Percentiles rank a stretch among this genome's conserved stretches.
phyloP scores from a whole-genome alignment of 2,329 filamentous ascomycete genomes.

The Didymella arachidicola region DNA sequence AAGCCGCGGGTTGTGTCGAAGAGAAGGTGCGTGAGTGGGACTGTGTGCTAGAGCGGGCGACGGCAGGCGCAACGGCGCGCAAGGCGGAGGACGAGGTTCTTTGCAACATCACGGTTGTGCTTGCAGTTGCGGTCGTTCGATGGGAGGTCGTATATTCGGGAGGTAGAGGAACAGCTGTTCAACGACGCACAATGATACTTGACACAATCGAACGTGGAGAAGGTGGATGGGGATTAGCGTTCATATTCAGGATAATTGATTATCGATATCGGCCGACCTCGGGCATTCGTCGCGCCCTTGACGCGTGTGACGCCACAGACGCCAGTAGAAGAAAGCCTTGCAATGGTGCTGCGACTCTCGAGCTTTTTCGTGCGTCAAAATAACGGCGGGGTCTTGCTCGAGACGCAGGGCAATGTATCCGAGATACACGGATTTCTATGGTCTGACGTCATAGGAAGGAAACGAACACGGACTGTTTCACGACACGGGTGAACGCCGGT shows the following conservation, averaged over 20 bases:
- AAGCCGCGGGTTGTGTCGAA: constrained; percentile 22
- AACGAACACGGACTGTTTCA: too few relatives aligned
- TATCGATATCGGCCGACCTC: constrained; percentile 20
- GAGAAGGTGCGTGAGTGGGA: constrained; percentile 29
- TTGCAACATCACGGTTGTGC: constrained; percentile 18
- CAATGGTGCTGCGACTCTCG: background rate
- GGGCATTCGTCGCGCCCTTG: constrained; percentile 11
- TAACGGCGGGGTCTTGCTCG: background rate
- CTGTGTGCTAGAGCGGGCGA: constrained; percentile 14
- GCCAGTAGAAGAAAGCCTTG: background rate
- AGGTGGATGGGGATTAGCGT: constrained; percentile 1
- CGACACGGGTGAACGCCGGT: too few relatives aligned
- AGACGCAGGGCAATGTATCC: too few relatives aligned
- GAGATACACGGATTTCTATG: background rate
- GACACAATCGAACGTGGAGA: background rate
- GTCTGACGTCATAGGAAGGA: background rate
- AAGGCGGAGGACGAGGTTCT: constrained; percentile 21
- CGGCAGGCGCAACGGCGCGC: constrained; percentile 26
- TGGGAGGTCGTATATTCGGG: background rate
- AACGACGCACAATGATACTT: background rate
- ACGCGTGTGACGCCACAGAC: constrained; percentile 22
- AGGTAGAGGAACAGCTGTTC: background rate
- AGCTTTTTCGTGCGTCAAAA: background rate
- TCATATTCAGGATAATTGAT: background rate
- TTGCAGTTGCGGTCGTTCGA: background rate